Evolutionary conservation across 2,329 filamentous ascomycete species (phyloP), one percentile per base, ranked within the genome.

Genomic region (Xylariaceae sp.): DNA sequence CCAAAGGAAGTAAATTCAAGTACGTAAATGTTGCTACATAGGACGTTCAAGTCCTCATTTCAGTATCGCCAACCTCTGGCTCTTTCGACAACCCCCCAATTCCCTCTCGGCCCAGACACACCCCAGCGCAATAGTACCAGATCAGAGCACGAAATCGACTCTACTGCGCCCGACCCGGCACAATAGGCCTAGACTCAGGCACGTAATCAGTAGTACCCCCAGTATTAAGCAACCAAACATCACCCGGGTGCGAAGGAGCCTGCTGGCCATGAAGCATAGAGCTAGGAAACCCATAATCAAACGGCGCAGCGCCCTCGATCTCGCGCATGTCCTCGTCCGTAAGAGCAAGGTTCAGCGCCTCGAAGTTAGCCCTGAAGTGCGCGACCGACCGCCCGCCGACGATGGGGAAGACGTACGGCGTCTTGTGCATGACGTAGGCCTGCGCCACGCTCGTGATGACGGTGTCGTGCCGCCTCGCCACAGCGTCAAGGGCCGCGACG

Each of bases 401-500:
- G 44, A 83, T 74, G 0, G 79, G 79, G 56, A 79, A 76, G 18
- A 82, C 78, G 55, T 81, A 72, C 0, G 74, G 72, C 0, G 76
- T 69, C 70, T 82, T 83, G 57, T 72, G 66, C 61, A 74, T 67
- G 12, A 80, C 71, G 56, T 81, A 82, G 5, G 78, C 77, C 47
- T 81, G 67, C 0, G 79, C 79, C 32, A 88, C 71, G 36, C 79
- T 79, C 3, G 83, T 86, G 46, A 88, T 76, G 30, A 77, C 72
- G 1, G 63, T 80, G 49, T 76, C 72, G 1, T 78, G 77, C 60
- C 84, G 80, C 55, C 77, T 72, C 7, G 75, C 74, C 0, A 80
- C 83, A 7, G 88, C 76, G 61, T 81, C 83, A 0, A 90, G 74
- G 0, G 80, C 81, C 26, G 73, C 75, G 47, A 78, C 81, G 32